Base-by-base conservation (phyloP, 257 asterid genomes). In the Solanum appendiculatum region DNA sequence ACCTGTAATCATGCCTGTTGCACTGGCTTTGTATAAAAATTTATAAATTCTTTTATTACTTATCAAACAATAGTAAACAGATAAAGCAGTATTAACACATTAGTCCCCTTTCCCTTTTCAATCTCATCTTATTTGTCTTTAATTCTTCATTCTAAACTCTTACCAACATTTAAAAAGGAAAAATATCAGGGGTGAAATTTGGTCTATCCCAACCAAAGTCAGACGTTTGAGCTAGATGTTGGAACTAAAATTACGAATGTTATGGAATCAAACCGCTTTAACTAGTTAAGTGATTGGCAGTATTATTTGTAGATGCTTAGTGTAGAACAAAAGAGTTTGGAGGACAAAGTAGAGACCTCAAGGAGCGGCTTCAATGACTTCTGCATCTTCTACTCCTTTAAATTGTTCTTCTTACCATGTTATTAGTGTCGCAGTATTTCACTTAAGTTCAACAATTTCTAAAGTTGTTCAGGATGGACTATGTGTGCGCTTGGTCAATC, bases 401-500 rank as follows among this genome's bases (percentile, higher is more conserved):
- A 18, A 9, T 15, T 31, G 75, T 75, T 5, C 18, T 88, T 27
- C 80, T 75, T 77, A 54, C 44, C 58, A 36, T 86, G 86, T 63
- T 81, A 34, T 29, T 56, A 66, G 82, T 37, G 48, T 66, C 27
- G 83, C 69, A 75, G 64, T 81, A 84, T 37, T 33, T 39, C 34
- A 69, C 58, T 89, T 81, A 86, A 27, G 82, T 42, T 73, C 37
- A 86, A 93, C 92, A 91, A 96, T 80, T 83, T 72, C 87, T 44
- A 68, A 86, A 42, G 88, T 40, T 8, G 66, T 87, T 86, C 87
- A 36, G 86, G 92, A 93, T 33, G 96, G 95, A 36, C 91, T 90
- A 86, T 93, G 93, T 39, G 98, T 96, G 87, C 96, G 98, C 66
- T 87, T 97, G 91, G 86, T 92, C 88, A 95, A 96, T 91, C 98